phyloP scores from a whole-genome alignment of 257 asterid genomes.

The Fraxinus americana region DNA sequence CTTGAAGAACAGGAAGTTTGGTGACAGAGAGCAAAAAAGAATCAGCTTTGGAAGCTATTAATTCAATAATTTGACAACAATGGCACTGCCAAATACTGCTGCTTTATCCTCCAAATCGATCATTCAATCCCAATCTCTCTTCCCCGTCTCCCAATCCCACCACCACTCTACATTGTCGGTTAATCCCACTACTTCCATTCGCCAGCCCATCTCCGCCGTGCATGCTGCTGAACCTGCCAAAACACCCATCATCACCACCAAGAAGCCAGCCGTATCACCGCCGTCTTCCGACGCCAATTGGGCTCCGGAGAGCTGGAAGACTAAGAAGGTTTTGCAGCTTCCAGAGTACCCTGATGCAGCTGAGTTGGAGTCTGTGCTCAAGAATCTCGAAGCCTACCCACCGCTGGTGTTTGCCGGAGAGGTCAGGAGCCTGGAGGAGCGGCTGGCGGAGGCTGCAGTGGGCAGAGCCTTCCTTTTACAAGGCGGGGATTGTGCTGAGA shows the following conservation, averaged over 20 bases:
- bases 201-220: constrained; percentile 61
- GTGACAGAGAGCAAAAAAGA: neutral
- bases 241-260: constrained; percentile 34
- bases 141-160: constrained; percentile 32
- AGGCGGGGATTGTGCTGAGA: constrained; percentile 92
- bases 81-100: constrained; percentile 61
- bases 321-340: constrained; percentile 70
- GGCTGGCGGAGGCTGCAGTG: constrained; percentile 73
- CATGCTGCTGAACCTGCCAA: constrained; percentile 76
- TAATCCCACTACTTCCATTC: constrained; percentile 37
- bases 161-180: constrained; percentile 24
- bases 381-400: constrained; percentile 62
- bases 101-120: constrained; percentile 52
- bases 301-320: constrained; percentile 66
- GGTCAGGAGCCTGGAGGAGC: constrained; percentile 79
- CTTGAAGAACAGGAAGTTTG: neutral
- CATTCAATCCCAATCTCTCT: constrained; percentile 37
- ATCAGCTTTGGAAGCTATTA: neutral
- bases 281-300: constrained; percentile 42
- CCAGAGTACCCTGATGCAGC: constrained; percentile 74
- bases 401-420: constrained; percentile 91
- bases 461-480: constrained; percentile 83
- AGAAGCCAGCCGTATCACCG: constrained; percentile 27
- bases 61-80: constrained; percentile 9
- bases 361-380: constrained; percentile 60